Conservation (phyloP, 2,329 filamentous ascomycete genomes). For the Calonectria ilicicola region DNA sequence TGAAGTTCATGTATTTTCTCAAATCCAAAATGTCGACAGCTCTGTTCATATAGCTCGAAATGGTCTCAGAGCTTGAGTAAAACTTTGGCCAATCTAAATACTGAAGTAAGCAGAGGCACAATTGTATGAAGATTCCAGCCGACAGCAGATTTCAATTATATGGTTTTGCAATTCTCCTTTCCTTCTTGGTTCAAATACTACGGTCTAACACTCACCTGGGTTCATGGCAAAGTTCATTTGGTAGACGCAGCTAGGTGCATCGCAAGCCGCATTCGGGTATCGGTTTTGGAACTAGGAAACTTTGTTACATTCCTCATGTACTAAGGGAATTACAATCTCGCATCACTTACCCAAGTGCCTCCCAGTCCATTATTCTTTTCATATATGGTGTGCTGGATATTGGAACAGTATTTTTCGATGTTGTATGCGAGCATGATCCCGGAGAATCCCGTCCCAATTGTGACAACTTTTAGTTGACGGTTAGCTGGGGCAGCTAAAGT, state of each 20-base stretch:
- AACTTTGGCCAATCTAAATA: background rate
- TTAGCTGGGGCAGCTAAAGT: background rate
- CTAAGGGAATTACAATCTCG: too few species aligned
- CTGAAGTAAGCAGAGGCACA: too few species aligned
- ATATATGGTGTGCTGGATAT: conserved; percentile 70
- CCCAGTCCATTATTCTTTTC: conserved; percentile 73
- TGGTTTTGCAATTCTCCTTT: too few species aligned
- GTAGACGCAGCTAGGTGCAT: background rate
- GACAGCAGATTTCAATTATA: too few species aligned
- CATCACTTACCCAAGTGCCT: conserved; percentile 3
- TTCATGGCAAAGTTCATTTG: conserved; percentile 4
- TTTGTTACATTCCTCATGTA: too few species aligned
- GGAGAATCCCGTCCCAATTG: conserved; percentile 39
- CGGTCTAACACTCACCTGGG: background rate
- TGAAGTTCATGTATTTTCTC: conserved; percentile 1
- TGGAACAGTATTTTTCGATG: background rate
- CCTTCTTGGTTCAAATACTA: too few species aligned
- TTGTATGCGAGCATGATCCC: conserved; percentile 57
- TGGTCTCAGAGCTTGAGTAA: background rate
- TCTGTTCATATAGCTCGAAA: background rate
- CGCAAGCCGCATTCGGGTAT: background rate
- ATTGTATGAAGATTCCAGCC: too few species aligned
- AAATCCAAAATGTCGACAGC: background rate
- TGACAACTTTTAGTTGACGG: conserved; percentile 11
- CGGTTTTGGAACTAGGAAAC: conserved; percentile 1